These are phyloP conservation scores for Fusarium avenaceum DNA, from an alignment of 2,329 filamentous ascomycete species.

Conservation along the genomic window DNA sequence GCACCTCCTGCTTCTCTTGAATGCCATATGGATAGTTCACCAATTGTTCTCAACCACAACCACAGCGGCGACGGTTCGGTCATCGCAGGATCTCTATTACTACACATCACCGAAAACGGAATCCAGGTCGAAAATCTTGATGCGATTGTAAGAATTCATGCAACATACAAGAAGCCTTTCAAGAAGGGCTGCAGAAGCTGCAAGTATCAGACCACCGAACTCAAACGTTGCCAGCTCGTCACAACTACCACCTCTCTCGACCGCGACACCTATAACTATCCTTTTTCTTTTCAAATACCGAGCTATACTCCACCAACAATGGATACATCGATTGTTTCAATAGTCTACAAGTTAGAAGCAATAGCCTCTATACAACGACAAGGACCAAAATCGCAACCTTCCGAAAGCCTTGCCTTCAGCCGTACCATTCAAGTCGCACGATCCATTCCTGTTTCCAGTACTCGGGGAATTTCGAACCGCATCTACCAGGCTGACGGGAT, in stretches of 20 bases:
- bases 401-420: conserved; percentile 69
- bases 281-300: conserved; percentile 86
- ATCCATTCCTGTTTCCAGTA: conserved; percentile 77
- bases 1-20: conserved; percentile 1
- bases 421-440: conserved; percentile 80
- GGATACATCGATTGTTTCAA: conserved; percentile 76
- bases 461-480: conserved; percentile 77
- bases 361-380: conserved; percentile 71
- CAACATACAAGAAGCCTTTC: conserved; percentile 28
- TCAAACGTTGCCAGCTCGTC: conserved; percentile 36
- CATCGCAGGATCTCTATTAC: conserved; percentile 13
- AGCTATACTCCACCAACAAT: conserved; percentile 86
- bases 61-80: background rate
- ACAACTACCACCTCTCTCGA: background rate
- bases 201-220: conserved; percentile 30
- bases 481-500: conserved; percentile 93
- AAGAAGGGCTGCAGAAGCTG: conserved; percentile 33
- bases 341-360: conserved; percentile 83
- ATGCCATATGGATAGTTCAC: conserved; percentile 20
- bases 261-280: conserved; percentile 65
- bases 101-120: background rate
- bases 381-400: conserved; percentile 50
- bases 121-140: conserved; percentile 26
- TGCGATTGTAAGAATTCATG: conserved; percentile 8
- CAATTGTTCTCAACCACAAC: conserved; percentile 14